Base-by-base conservation (phyloP, 2,329 filamentous ascomycete species). In the Curvularia verruculosa region DNA sequence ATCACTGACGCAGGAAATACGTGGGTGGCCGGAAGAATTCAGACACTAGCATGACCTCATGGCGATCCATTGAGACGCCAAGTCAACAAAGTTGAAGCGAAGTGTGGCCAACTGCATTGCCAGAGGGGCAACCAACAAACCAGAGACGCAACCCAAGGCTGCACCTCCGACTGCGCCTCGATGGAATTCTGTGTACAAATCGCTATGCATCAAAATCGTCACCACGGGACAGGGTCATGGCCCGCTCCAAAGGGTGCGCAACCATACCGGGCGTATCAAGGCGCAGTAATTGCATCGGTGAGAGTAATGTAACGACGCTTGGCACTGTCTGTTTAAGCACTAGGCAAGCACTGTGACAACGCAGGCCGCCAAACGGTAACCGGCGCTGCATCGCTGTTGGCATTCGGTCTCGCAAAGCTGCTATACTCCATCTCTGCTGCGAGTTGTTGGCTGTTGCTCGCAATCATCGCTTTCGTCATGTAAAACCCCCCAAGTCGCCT, bases 161-260 rank as follows among this genome's bases (percentile, higher is more conserved):
- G 59, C 18, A 24, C 62, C 58, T 34, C 49, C 56, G 61, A 59
- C 51, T 53, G 52, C 56, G 49, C 52, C 59, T 51, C 54, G 28
- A 46, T 59, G 34, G 13, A 6, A 18, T 41, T 55, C 15, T 34
- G n/a, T 39, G 2, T 50, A 34, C 24, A 15, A 54, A 46, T 50
- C 46, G 51, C 34, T 40, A 41, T 45, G 26, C 39, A 40, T 45
- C 39, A 46, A 58, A 5, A 18, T 54, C 34, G 43, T 31, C 41
- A 34, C 37, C 29, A 49, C 34, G 23, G 21, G 37, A 23, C 12
- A 23, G 4, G n/a, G 19, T 45, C 40, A 34, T 49, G 43, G 48
- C 28, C 29, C 23, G 29, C 44, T 26, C 21, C 6, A 15, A 13
- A 15, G 13, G 29, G 48, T 24, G 52, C 43, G 29, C 29, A n/a